Conservation (phyloP, 2,329 filamentous ascomycete species). For the Botrytis galanthina region DNA sequence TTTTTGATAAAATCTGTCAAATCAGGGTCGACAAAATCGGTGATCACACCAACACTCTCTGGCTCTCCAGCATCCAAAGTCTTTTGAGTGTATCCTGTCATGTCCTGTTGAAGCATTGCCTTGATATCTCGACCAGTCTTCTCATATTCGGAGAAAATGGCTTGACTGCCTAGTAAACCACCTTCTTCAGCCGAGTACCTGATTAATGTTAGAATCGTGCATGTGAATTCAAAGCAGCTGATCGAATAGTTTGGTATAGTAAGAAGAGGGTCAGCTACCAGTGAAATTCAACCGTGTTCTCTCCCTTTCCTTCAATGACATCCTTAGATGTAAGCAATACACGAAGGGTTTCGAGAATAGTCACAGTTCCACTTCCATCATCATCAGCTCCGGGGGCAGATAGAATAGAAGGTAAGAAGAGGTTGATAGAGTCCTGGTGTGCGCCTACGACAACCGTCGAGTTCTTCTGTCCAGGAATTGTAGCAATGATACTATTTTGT, state of each 20-base stretch:
- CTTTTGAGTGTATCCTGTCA: slow-evolving; percentile 86
- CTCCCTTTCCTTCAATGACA: slow-evolving; percentile 66
- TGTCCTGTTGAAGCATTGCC: slow-evolving; percentile 98
- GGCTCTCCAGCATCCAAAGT: slow-evolving; percentile 78
- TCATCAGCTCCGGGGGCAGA: slow-evolving; percentile 93
- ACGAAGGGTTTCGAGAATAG: slow-evolving; percentile 87
- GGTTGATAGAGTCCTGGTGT: slow-evolving; percentile 93
- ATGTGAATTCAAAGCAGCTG: not conserved
- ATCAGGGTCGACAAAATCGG: slow-evolving; percentile 80
- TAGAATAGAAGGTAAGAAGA: slow-evolving; percentile 80
- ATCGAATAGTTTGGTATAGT: not conserved
- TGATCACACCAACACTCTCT: slow-evolving; percentile 89
- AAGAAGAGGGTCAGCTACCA: slow-evolving; percentile 52
- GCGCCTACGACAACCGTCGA: slow-evolving; percentile 86
- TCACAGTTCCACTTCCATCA: slow-evolving; percentile 89
- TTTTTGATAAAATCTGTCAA: slow-evolving; percentile 90
- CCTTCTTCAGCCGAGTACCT: slow-evolving; percentile 82
- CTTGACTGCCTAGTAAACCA: slow-evolving; percentile 82
- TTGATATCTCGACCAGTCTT: slow-evolving; percentile 72
- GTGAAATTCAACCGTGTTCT: slow-evolving; percentile 93
- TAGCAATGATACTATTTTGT: slow-evolving; percentile 87
- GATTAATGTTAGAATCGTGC: not conserved
- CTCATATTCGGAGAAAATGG: slow-evolving; percentile 81
- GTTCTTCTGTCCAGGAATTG: slow-evolving; percentile 80
- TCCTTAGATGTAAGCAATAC: slow-evolving; percentile 72